Conservation (phyloP, 139 green algal genomes). For the Coelastrella sp. region DNA sequence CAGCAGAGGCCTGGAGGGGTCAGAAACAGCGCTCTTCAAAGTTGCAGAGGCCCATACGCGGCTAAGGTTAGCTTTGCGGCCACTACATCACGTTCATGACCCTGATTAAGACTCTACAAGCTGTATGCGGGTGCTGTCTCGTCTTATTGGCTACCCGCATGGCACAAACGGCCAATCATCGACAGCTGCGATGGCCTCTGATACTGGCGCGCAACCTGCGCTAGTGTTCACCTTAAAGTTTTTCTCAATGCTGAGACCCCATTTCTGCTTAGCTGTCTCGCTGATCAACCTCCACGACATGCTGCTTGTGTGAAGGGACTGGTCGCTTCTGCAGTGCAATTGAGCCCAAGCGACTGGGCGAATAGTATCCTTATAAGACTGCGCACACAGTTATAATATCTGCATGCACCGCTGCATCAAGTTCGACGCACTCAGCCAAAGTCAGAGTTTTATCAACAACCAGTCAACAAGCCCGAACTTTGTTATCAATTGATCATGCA, state of each 20-base stretch:
- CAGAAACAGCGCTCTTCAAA: neutral
- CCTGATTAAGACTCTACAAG: too few relatives aligned
- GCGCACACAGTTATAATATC: neutral
- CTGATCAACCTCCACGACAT: conserved; percentile 29
- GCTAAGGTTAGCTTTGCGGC: too few relatives aligned
- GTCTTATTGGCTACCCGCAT: too few relatives aligned
- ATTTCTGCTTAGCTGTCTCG: conserved; percentile 67
- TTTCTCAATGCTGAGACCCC: conserved; percentile 62
- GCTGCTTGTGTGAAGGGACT: neutral
- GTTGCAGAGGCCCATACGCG: neutral
- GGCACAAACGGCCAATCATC: neutral
- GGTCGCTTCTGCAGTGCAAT: neutral
- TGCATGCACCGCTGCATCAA: neutral
- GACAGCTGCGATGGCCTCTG: neutral
- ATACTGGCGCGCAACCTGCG: neutral
- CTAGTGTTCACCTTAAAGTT: conserved; percentile 31
- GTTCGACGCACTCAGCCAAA: neutral
- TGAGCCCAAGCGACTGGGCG: neutral
- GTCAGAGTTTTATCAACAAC: neutral
- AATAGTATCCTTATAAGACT: neutral
- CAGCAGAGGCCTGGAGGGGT: too few relatives aligned
- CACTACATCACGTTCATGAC: too few relatives aligned
- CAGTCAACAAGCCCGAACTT: too few relatives aligned
- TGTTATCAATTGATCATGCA: too few relatives aligned
- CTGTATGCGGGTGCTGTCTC: too few relatives aligned